Conservation (phyloP, 2,329 filamentous ascomycete species). For the Fusarium mexicanum region DNA sequence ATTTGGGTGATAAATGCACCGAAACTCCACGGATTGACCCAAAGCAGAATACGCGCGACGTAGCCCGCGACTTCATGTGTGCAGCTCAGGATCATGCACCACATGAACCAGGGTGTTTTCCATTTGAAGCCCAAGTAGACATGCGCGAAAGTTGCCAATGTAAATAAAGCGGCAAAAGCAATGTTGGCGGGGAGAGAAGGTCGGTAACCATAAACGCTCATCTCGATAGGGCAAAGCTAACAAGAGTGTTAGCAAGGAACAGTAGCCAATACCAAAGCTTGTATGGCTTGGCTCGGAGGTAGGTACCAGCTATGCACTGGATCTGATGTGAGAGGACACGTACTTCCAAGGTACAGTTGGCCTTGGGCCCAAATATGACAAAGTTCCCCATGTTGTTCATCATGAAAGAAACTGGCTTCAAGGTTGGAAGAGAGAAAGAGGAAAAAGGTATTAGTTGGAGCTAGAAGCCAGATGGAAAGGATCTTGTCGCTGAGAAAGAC, state of each 20-base stretch:
- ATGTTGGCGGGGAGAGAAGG: slow-evolving; percentile 52
- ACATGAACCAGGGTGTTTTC: slow-evolving; percentile 53
- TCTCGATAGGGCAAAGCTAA: slow-evolving; percentile 44
- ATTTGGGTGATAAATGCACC: slow-evolving; percentile 69
- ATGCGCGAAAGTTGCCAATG: slow-evolving; percentile 55
- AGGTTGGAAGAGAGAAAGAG: not conserved
- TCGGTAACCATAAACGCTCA: slow-evolving; percentile 55
- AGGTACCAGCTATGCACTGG: not conserved
- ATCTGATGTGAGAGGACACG: not conserved
- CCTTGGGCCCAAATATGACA: slow-evolving; percentile 22
- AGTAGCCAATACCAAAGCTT: not conserved
- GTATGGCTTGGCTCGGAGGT: not conserved
- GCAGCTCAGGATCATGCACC: slow-evolving; percentile 61
- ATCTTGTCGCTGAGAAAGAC: not conserved
- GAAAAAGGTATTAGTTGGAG: too few relatives aligned
- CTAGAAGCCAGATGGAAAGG: too few relatives aligned
- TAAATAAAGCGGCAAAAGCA: slow-evolving; percentile 53
- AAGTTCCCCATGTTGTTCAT: not conserved
- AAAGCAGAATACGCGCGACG: slow-evolving; percentile 62
- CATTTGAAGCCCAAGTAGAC: slow-evolving; percentile 49
- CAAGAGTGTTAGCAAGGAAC: not conserved
- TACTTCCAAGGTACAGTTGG: slow-evolving; percentile 31
- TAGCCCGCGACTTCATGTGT: slow-evolving; percentile 67
- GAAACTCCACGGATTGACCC: slow-evolving; percentile 64
- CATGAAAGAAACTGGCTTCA: not conserved